Base-by-base conservation (phyloP, 495 filamentous ascomycete genomes). In the Oidiodendron maius region DNA sequence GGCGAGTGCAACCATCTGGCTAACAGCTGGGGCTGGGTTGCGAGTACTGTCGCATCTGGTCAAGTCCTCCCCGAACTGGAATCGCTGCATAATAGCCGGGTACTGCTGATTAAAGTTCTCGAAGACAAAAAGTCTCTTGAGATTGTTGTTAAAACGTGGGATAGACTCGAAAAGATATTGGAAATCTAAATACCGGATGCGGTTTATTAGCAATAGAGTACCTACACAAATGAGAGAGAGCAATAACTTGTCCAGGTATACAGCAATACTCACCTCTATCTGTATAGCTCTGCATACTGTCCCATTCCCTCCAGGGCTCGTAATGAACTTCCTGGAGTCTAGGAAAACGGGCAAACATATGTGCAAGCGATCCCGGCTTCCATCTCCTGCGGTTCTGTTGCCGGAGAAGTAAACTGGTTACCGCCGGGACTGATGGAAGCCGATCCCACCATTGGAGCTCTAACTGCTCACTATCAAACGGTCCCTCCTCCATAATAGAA, bases 301-400 rank as follows among this genome's bases (percentile, higher is more conserved):
- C 34, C 61, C 61, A 62, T 57, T 56, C 57, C 41, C 59, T 62
- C 63, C 61, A 64, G 46, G 59, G 59, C 52, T 64, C 60, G 53
- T 65, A 62, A 44, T 61, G 55, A 45, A 65, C 34, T 57, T 62
- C 62, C 53, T 59, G 51, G 48, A 67, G 62, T 50, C 53, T 56
- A 44, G 61, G 64, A 21, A 63, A 55, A 54, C 55, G 59, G 38
- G 53, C 44, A 61, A 62, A 60, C 55, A 67, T 59, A 37, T 60
- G 55, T 56, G 57, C 52, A 32, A 65, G 54, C 48, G 59, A 35
- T 12, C 23, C 40, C 6, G 62, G 60, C 52, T 57, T 61, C 58
- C 58, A 67, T 53, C 60, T 52, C 48, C 60, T 60, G 47, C 60
- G 59, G 35, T 38, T 38, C 44, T 67, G 59, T 56, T 62, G 61